Percentiles rank a stretch among this genome's conserved stretches.
phyloP scores from a whole-genome alignment of 257 asterid genomes.

The Osmanthus fragrans region DNA sequence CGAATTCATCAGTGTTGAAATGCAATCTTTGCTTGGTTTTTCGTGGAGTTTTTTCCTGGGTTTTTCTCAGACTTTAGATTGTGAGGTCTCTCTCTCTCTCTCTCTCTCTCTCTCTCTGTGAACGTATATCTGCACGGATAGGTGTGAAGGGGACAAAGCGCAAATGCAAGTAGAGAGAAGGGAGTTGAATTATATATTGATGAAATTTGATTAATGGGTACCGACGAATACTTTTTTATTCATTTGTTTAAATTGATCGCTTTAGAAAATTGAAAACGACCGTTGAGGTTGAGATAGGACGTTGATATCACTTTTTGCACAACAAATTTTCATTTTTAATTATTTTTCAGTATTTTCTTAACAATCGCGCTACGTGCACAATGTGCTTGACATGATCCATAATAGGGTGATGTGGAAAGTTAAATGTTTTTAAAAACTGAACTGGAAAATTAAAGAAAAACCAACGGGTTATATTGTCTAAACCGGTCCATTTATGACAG shows the following conservation, averaged over 20 bases:
- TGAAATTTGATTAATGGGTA: background rate
- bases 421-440: too few relatives aligned
- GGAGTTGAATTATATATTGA: constrained; percentile 8
- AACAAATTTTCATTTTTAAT: background rate
- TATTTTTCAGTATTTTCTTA: too few relatives aligned
- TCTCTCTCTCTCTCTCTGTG: background rate
- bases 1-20: background rate
- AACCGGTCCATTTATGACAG: too few relatives aligned
- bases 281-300: background rate
- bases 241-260: too few relatives aligned
- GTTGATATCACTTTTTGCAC: background rate
- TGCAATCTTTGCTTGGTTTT: background rate
- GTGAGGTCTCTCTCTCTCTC: too few relatives aligned
- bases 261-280: background rate
- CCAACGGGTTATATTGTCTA: too few relatives aligned
- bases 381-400: too few relatives aligned
- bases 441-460: too few relatives aligned
- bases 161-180: constrained; percentile 4
- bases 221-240: background rate
- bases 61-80: background rate
- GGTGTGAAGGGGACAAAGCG: constrained; percentile 1
- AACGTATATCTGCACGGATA: background rate
- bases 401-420: too few relatives aligned
- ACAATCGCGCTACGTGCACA: too few relatives aligned
- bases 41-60: background rate